Conservation (phyloP, 1,284 basidiomycete species). For the Psilocybe mexicana region DNA sequence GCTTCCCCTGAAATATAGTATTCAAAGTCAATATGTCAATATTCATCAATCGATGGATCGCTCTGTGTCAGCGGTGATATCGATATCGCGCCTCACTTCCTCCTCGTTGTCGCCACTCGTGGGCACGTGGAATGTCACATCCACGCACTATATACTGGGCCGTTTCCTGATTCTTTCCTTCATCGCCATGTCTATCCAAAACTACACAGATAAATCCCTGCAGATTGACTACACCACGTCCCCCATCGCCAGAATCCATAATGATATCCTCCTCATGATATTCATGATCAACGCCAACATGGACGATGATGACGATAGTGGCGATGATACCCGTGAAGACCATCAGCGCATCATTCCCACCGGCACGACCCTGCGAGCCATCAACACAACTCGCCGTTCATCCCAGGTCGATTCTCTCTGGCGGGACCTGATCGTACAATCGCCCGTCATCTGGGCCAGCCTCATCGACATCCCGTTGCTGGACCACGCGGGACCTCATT, state of each 20-base stretch:
- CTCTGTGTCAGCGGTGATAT: no score
- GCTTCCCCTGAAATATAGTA: no score
- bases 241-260: not conserved
- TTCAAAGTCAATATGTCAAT: no score
- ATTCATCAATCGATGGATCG: no score
- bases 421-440: not conserved
- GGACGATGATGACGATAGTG: not conserved
- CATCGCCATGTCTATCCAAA: no score
- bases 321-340: not conserved
- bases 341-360: not conserved
- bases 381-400: not conserved
- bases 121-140: no score
- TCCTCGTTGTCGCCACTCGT: no score
- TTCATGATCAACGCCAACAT: not conserved
- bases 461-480: not conserved
- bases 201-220: not conserved
- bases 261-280: not conserved
- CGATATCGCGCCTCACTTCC: no score
- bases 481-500: not conserved
- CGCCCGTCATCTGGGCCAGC: not conserved
- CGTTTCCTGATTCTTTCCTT: no score
- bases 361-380: not conserved
- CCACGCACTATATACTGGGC: no score
- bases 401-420: not conserved
- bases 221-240: not conserved